These are phyloP conservation scores for Flagelloscypha sp. DNA, from an alignment of 768 basidiomycete genomes.

Conservation along the genomic window DNA sequence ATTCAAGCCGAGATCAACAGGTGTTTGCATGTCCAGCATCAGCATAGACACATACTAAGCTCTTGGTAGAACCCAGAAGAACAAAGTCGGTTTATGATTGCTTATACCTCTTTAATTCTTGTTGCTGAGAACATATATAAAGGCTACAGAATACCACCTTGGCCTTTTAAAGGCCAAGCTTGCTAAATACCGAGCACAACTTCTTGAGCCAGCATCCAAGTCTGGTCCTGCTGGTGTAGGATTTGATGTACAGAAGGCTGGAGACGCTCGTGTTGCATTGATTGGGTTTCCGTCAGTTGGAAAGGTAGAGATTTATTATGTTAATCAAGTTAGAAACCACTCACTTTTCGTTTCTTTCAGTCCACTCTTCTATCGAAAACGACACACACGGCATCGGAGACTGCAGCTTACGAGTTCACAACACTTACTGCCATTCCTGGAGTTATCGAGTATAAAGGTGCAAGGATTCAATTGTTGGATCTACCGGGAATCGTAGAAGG, in stretches of 20 bases:
- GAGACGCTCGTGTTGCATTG: slow-evolving; percentile 84
- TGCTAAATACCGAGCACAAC: slow-evolving; percentile 88
- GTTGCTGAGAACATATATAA: slow-evolving; percentile 11
- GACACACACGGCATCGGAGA: slow-evolving; percentile 82
- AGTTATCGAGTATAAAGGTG: slow-evolving; percentile 92
- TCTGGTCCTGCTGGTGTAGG: slow-evolving; percentile 74
- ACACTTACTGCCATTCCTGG: slow-evolving; percentile 94
- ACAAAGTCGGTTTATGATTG: slow-evolving; percentile 55
- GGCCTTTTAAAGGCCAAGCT: slow-evolving; percentile 92
- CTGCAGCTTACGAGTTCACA: slow-evolving; percentile 94
- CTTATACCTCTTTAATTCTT: background rate
- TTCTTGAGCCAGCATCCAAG: slow-evolving; percentile 87
- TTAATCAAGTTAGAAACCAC: no score
- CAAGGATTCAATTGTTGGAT: slow-evolving; percentile 89
- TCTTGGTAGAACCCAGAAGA: slow-evolving; percentile 99
- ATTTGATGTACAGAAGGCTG: slow-evolving; percentile 82
- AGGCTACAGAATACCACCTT: slow-evolving; percentile 93
- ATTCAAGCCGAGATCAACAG: no score
- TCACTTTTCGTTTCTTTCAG: slow-evolving; percentile 27
- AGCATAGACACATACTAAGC: no score
- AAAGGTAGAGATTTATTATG: slow-evolving; percentile 37
- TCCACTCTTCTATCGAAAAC: slow-evolving; percentile 88
- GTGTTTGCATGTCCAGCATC: no score
- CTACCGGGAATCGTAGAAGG: slow-evolving; percentile 94
- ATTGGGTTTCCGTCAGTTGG: slow-evolving; percentile 97